Evolutionary conservation across 2,329 filamentous ascomycete species (phyloP).

Genomic region (Endoconidiophora laricicola): DNA sequence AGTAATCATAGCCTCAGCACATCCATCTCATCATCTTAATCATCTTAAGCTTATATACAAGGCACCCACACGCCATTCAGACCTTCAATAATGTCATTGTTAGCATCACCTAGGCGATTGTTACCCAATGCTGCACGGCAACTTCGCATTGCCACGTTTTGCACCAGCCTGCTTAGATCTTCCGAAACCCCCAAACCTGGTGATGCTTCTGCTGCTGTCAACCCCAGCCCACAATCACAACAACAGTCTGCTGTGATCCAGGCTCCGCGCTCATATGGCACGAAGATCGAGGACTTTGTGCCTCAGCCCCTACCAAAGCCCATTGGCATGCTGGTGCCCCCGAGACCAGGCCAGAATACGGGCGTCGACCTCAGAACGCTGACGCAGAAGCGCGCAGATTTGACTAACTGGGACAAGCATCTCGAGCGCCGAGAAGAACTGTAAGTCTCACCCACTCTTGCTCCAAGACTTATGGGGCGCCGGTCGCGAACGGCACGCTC

Average conservation of each 20-base stretch:
- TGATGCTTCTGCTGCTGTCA: constrained; percentile 8
- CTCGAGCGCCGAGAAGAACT: constrained; percentile 58
- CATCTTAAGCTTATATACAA: too few species aligned
- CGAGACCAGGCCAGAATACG: constrained; percentile 63
- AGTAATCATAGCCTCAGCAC: too few species aligned
- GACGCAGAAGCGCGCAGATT: constrained; percentile 57
- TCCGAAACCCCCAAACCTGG: constrained; percentile 18
- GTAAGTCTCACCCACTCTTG: constrained; percentile 27
- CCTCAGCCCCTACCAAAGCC: constrained; percentile 50
- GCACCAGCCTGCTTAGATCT: constrained; percentile 34
- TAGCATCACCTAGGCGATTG: background rate
- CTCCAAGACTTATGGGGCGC: too few species aligned
- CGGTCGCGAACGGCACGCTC: too few species aligned
- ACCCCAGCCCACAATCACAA: constrained; percentile 6
- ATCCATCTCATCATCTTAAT: too few species aligned
- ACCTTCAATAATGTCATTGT: background rate
- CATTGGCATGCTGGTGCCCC: constrained; percentile 65
- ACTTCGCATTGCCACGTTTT: constrained; percentile 27
- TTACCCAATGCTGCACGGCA: background rate
- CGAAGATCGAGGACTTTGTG: constrained; percentile 35
- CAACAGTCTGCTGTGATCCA: constrained; percentile 29
- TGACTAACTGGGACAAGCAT: constrained; percentile 74
- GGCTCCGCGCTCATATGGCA: constrained; percentile 44
- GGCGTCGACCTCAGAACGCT: constrained; percentile 54
- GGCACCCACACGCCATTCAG: too few species aligned